A percentile compares a stretch with the other conserved stretches of the same genome.
These are phyloP conservation scores for Esteya vermicola DNA, from an alignment of 2,329 filamentous ascomycete genomes.

Conservation along the genomic window DNA sequence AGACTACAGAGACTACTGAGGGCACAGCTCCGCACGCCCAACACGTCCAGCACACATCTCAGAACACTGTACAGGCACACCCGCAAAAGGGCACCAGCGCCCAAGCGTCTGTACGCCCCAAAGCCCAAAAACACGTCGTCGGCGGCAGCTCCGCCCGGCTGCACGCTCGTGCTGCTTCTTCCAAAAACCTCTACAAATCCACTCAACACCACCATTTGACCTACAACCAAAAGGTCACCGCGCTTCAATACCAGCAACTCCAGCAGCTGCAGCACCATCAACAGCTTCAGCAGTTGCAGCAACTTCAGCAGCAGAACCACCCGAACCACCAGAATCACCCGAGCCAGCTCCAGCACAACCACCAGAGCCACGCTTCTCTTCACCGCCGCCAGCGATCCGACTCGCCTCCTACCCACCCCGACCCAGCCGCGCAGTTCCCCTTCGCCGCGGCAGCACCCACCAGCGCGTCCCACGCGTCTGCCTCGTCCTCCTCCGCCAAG, in stretches of 20 bases:
- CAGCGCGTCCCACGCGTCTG: constrained; percentile 1
- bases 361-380: no score
- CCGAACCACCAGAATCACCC: constrained; percentile 13
- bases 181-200: constrained; percentile 33
- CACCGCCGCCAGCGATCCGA: constrained; percentile 28
- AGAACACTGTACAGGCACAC: no score
- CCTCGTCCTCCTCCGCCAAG: constrained; percentile 30
- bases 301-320: constrained; percentile 5
- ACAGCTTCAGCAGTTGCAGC: constrained; percentile 8
- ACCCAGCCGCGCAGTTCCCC: constrained; percentile 14
- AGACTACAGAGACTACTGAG: no score
- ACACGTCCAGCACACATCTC: not conserved
- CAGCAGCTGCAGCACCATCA: constrained; percentile 13
- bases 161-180: constrained; percentile 37
- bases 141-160: constrained; percentile 26
- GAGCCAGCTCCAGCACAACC: no score
- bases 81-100: no score
- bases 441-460: constrained; percentile 14
- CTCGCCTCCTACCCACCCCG: constrained; percentile 21
- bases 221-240: not conserved
- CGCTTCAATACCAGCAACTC: no score
- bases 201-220: constrained; percentile 2
- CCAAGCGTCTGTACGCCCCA: constrained; percentile 18
- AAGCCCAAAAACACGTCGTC: constrained; percentile 28
- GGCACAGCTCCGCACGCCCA: no score